A percentile compares a stretch with the other conserved stretches of the same genome.
Conservation (phyloP, 139 green algal genomes). For the Coelastrella sp. region DNA sequence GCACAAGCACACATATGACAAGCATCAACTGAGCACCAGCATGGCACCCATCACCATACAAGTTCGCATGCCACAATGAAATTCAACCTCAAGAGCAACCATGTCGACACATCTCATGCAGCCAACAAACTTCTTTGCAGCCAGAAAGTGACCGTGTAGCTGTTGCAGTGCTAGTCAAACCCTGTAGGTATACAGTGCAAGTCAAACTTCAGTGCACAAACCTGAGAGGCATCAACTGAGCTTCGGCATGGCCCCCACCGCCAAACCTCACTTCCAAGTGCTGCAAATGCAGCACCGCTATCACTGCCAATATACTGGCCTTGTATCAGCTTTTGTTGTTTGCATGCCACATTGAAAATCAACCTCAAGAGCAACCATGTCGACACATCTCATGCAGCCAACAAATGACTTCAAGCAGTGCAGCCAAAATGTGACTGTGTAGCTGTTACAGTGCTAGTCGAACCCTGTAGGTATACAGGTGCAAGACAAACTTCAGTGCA, state of each 20-base stretch:
- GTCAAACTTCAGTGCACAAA: slow-evolving; percentile 24
- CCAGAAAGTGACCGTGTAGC: neutral
- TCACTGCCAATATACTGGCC: slow-evolving; percentile 89
- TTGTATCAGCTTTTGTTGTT: slow-evolving; percentile 27
- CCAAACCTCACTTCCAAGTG: slow-evolving; percentile 82
- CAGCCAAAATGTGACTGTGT: no score
- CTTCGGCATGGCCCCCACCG: slow-evolving; percentile 88
- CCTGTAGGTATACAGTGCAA: neutral
- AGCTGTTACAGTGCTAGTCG: no score
- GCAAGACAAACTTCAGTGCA: slow-evolving; percentile 70
- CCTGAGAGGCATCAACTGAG: slow-evolving; percentile 82
- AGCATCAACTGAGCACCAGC: slow-evolving; percentile 89
- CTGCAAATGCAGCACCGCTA: slow-evolving; percentile 94
- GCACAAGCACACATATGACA: slow-evolving; percentile 51
- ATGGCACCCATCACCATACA: slow-evolving; percentile 88
- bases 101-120: no score
- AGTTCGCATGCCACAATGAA: slow-evolving; percentile 35
- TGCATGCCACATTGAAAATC: no score
- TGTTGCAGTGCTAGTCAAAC: neutral
- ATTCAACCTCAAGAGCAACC: no score
- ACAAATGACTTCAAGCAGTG: neutral
- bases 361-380: no score
- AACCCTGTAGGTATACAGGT: no score
- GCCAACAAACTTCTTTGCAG: no score
- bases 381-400: no score